Conservation (phyloP, 345 rosid species). For the Raphanus sativus region DNA sequence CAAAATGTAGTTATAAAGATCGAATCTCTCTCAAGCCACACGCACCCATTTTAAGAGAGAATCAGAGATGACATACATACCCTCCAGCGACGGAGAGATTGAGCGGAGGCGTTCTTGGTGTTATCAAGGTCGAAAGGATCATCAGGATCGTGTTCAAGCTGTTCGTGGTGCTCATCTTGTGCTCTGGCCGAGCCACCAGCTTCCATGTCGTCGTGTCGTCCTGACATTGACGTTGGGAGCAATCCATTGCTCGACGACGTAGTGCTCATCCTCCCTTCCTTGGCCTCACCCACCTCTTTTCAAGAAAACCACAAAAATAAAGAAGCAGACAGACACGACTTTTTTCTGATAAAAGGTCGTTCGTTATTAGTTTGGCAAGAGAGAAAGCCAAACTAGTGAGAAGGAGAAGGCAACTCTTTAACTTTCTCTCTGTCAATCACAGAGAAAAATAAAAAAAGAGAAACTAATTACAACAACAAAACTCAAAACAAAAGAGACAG, state of each 20-base stretch:
- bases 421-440: slow-evolving; percentile 37
- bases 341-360: background rate
- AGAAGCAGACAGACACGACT: slow-evolving; percentile 20
- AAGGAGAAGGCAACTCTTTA: slow-evolving; percentile 29
- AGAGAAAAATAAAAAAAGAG: background rate
- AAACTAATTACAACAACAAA: slow-evolving; percentile 23
- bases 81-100: slow-evolving; percentile 81
- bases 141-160: slow-evolving; percentile 38
- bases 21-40: background rate
- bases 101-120: slow-evolving; percentile 68
- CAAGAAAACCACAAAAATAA: background rate
- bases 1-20: background rate
- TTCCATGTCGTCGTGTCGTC: slow-evolving; percentile 44
- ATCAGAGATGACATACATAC: slow-evolving; percentile 33
- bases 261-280: slow-evolving; percentile 44
- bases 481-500: background rate
- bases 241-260: slow-evolving; percentile 41
- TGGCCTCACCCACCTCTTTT: slow-evolving; percentile 16
- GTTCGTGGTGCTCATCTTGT: slow-evolving; percentile 32
- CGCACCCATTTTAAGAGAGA: background rate
- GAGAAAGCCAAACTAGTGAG: slow-evolving; percentile 35
- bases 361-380: slow-evolving; percentile 23
- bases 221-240: slow-evolving; percentile 38
- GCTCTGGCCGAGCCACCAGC: slow-evolving; percentile 41
- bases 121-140: slow-evolving; percentile 73